Base-by-base conservation (phyloP, 352 stramenopile species). In the Pythium oligandrum region DNA sequence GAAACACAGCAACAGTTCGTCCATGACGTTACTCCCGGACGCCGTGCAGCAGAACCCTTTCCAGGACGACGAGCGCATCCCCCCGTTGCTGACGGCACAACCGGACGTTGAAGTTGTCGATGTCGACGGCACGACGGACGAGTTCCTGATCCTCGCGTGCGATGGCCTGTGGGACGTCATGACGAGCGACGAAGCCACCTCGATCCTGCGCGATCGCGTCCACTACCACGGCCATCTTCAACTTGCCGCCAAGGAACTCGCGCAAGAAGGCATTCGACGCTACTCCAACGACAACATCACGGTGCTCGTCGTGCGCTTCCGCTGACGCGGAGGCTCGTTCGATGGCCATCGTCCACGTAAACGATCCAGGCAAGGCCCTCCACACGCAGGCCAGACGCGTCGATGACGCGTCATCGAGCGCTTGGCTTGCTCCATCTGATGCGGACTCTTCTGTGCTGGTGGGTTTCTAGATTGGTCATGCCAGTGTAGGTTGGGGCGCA, bases 81-180 rank as follows among this genome's bases (percentile, higher is more conserved):
- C 74, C 1, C 61, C 73, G 5, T 64, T 88, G 45, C 66, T 90
- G 0, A 82, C 68, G 3, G 75, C 73, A 0, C 65, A 55, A 0
- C 82, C 81, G 12, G 80, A 90, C 44, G 66, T 92, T 1, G 37
- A 69, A 6, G 40, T 63, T 5, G 8, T 85, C 6, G 61, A 66
- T 26, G 48, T 84, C 3, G 53, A 92, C 45, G 52, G 57, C 2
- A 30, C 8, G 4, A 51, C 61, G 7, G 72, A 91, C 53, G 63
- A 75, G 12, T 91, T 93, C 49, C 47, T 95, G 31, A 40, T 95
- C 31, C 52, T 95, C 34, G 86, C 81, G 32, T 93, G 78, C 53
- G 86, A 95, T 61, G 86, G 86, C 8, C 66, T 95, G 10, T 95
- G 82, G 82, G 86, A 95, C 51, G 78, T 88, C 11, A 67, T 95